Conservation (phyloP, 352 stramenopile genomes). For the Phytophthora vignae region DNA sequence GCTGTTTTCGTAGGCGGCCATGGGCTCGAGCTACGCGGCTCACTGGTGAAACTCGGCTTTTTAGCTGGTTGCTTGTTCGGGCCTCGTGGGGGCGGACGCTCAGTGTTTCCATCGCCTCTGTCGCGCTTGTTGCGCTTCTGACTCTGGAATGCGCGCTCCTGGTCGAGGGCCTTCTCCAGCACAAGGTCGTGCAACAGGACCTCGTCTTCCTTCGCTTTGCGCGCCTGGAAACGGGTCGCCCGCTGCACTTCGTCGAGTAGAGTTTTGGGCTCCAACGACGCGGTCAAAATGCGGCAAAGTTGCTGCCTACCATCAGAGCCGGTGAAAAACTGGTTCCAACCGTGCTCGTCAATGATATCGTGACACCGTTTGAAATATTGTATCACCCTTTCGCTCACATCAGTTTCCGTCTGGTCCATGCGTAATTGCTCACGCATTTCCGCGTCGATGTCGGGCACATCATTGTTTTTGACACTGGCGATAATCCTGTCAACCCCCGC, state of each 20-base stretch:
- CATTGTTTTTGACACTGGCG: slow-evolving; percentile 2
- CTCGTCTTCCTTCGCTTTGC: slow-evolving; percentile 5
- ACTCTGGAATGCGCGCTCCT: slow-evolving; percentile 1
- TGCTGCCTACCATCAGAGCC: background rate
- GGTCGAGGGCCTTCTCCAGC: background rate
- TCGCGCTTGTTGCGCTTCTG: slow-evolving; percentile 3
- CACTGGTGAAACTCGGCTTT: too few relatives aligned
- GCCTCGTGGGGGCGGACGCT: too few relatives aligned
- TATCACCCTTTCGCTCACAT: background rate
- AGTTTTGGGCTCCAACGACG: background rate
- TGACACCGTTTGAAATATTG: slow-evolving; percentile 10
- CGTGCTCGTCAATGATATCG: background rate
- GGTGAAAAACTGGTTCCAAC: background rate
- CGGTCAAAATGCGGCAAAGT: background rate
- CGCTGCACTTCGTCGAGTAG: background rate
- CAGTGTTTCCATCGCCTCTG: too few relatives aligned
- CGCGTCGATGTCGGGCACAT: slow-evolving; percentile 1
- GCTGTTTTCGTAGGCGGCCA: background rate
- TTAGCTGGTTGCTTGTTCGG: too few relatives aligned
- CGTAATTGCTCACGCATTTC: background rate
- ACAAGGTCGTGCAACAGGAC: background rate
- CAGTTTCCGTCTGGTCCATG: background rate
- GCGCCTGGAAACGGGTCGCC: slow-evolving; percentile 2
- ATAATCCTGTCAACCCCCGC: slow-evolving; percentile 4
- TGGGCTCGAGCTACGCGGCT: too few relatives aligned